Conservation (phyloP, 1,139 yeast genomes). For the Protomyces lactucae-debilis region DNA sequence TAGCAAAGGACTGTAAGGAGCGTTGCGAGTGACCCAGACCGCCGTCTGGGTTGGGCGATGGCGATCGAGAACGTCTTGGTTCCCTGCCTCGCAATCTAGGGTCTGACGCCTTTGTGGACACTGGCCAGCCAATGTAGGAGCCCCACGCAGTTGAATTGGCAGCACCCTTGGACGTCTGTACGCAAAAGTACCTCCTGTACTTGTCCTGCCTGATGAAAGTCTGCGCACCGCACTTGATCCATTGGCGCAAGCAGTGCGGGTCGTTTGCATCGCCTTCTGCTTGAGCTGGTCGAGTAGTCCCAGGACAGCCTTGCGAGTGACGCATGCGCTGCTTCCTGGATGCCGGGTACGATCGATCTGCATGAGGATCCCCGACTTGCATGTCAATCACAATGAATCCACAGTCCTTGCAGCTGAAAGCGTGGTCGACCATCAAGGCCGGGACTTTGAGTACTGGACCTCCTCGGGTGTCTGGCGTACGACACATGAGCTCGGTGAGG, state of each 20-base stretch:
- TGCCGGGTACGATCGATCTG: not conserved
- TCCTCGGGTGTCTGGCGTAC: not conserved
- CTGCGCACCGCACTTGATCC: not conserved
- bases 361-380: not conserved
- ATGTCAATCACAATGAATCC: not conserved
- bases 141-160: not conserved
- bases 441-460: not conserved
- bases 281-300: not conserved
- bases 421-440: not conserved
- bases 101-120: not conserved
- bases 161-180: not conserved
- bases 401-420: not conserved
- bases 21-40: not conserved
- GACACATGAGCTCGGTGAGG: not conserved
- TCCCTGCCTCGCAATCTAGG: not conserved
- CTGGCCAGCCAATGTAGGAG: not conserved
- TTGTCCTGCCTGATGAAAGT: not conserved
- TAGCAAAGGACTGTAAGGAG: not conserved
- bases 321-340: not conserved
- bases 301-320: not conserved
- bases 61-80: not conserved
- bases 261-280: not conserved
- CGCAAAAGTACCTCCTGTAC: not conserved
- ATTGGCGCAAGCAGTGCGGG: not conserved
- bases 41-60: not conserved